These are phyloP conservation scores for Ramaria rubella DNA, from an alignment of 768 basidiomycete genomes.

Conservation along the genomic window DNA sequence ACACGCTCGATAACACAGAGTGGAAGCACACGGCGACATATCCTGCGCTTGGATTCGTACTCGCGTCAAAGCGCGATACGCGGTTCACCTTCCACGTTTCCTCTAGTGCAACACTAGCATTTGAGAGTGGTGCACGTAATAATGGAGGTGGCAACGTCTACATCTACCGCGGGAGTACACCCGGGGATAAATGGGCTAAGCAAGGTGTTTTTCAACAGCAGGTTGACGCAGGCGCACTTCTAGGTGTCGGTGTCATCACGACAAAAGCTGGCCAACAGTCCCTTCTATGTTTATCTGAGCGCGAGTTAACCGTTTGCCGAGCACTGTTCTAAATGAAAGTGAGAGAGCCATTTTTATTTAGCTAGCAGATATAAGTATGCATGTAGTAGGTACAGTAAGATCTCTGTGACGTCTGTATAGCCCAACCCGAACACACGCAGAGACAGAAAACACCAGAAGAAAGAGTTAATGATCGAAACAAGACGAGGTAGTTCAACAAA, in stretches of 20 bases:
- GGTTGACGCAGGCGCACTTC: constrained; percentile 65
- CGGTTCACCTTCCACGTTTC: constrained; percentile 77
- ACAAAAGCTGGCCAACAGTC: constrained; percentile 28
- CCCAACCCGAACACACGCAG: neutral
- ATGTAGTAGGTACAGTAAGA: constrained; percentile 3
- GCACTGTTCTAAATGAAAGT: neutral
- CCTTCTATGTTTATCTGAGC: constrained; percentile 72
- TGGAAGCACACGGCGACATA: constrained; percentile 84
- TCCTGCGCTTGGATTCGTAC: constrained; percentile 86
- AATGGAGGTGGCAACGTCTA: constrained; percentile 79
- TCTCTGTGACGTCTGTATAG: neutral
- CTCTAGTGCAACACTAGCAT: constrained; percentile 58
- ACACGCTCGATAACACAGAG: constrained; percentile 34
- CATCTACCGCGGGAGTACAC: constrained; percentile 56
- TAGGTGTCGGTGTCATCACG: constrained; percentile 62
- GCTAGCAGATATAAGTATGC: constrained; percentile 4
- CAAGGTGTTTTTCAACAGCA: constrained; percentile 78
- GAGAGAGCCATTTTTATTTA: neutral
- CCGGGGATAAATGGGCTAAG: constrained; percentile 56
- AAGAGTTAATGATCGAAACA: neutral
- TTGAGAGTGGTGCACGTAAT: constrained; percentile 62
- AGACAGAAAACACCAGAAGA: neutral
- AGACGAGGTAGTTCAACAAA: neutral
- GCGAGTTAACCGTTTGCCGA: constrained; percentile 36
- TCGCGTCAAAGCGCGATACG: constrained; percentile 87